Base-by-base conservation (phyloP, 2,329 filamentous ascomycete species). In the Rutstroemia sp. region DNA sequence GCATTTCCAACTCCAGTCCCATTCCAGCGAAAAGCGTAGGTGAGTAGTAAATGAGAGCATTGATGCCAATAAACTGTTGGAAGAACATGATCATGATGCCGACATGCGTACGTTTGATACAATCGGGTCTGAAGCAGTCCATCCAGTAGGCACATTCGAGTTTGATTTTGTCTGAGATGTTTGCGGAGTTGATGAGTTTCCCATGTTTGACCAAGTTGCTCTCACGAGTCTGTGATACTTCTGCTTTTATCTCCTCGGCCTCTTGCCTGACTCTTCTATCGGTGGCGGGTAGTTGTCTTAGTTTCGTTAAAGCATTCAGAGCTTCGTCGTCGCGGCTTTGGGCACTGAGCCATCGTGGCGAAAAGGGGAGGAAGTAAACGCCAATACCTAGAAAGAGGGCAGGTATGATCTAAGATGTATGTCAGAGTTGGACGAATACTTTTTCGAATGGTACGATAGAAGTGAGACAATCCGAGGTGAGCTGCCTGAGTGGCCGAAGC, bases 11-110 rank as follows among this genome's bases (percentile, higher is more conserved):
- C 50, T 72, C 65, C 34, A 56, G 23, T 16, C 48, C 48, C 54
- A 56, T 38, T 19, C 41, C 48, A 25, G 48, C 39, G 27, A 25
- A 77, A 64, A 7, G 46, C 9, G 51, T 59, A 5, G 55, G 55
- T 14, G 48, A 50, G 34, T 59, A 51, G 42, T 59, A 51, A 56
- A 80, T 78, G 63, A 85, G 75, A 1, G 81, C 76, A 58, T 80
- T 81, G 65, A 81, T 78, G 0, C 77, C 77, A 5, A 74, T 69
- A 47, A 79, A 77, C 45, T 80, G 78, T 56, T 83, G 79, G 65
- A 82, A 83, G 63, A 83, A 82, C 72, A 79, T 56, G 14, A 83
- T 63, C 0, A 74, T 72, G 6, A 76, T 68, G 21, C 78, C 81
- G 17, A 82, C 71, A 48, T 76, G 73, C 3, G 0, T 79, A 21